Conservation (phyloP, 345 rosid species). For the Heritiera fomes region DNA sequence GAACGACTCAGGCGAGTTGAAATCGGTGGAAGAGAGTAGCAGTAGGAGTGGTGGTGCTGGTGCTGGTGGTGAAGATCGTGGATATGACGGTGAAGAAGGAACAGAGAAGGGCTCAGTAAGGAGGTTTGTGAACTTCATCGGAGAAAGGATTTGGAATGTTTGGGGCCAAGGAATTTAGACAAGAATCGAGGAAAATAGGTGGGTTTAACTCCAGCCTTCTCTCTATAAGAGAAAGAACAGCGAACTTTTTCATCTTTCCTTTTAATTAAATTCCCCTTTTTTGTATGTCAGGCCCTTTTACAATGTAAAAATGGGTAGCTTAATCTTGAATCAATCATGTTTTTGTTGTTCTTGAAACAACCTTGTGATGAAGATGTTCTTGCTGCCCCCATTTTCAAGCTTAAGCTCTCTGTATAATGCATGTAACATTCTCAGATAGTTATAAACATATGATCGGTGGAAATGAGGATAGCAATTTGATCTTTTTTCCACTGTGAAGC, state of each 20-base stretch:
- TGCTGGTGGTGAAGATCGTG: background rate
- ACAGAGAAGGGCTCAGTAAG: slow-evolving; percentile 51
- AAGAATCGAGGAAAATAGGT: slow-evolving; percentile 12
- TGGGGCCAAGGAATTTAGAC: slow-evolving; percentile 43
- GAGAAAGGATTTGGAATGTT: slow-evolving; percentile 74
- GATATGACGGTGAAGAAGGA: slow-evolving; percentile 32
- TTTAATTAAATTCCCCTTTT: background rate
- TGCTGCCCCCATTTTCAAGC: background rate
- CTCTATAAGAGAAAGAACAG: slow-evolving; percentile 2
- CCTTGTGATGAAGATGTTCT: background rate
- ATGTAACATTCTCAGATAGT: background rate
- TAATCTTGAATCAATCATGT: slow-evolving; percentile 15
- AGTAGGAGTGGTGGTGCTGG: slow-evolving; percentile 3
- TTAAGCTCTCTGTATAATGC: slow-evolving; percentile 3
- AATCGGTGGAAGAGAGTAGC: slow-evolving; percentile 28
- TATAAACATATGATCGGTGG: background rate
- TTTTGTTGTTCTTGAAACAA: slow-evolving; percentile 18
- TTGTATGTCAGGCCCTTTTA: background rate
- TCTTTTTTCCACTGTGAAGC: background rate
- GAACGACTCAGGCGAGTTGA: slow-evolving; percentile 23
- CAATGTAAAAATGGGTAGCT: slow-evolving; percentile 22
- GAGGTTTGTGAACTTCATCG: slow-evolving; percentile 60
- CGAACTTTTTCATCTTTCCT: background rate
- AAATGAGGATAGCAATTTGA: background rate
- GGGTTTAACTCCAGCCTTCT: slow-evolving; percentile 3